A percentile compares a stretch with the other conserved stretches of the same genome.
Evolutionary conservation across 208 protist genomes (phyloP).

Genomic region (Giardia duodenalis): DNA sequence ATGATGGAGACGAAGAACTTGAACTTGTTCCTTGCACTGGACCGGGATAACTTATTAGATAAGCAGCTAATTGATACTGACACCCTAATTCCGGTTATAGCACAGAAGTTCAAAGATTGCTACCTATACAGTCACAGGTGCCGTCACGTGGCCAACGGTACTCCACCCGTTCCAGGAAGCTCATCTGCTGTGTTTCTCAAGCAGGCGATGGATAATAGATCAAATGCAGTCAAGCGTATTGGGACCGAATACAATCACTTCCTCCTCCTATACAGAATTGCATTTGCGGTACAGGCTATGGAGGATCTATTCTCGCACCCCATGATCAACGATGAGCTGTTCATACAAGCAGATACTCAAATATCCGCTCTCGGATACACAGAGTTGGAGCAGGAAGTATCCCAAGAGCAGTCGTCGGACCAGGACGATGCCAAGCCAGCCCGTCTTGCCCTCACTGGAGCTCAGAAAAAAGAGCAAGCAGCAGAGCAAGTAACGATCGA

Average conservation of each 20-base stretch:
- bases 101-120: no score
- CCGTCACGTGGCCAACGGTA: not conserved
- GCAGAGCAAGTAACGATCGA: no score
- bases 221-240: not conserved
- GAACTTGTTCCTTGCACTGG: not conserved
- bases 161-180: not conserved
- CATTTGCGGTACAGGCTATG: not conserved
- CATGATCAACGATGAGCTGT: not conserved
- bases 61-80: no score
- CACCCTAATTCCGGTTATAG: no score
- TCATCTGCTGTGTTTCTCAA: not conserved
- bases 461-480: no score
- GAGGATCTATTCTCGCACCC: not conserved
- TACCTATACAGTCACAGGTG: not conserved
- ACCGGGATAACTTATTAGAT: no score
- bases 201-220: not conserved
- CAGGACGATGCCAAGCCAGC: no score
- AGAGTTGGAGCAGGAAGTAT: no score
- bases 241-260: not conserved
- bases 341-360: no score
- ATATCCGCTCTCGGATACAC: no score
- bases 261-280: not conserved
- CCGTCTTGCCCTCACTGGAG: no score
- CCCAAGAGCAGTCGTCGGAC: no score
- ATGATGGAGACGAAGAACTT: not conserved